Conservation (phyloP, 768 basidiomycete genomes). For the Russula earlei region DNA sequence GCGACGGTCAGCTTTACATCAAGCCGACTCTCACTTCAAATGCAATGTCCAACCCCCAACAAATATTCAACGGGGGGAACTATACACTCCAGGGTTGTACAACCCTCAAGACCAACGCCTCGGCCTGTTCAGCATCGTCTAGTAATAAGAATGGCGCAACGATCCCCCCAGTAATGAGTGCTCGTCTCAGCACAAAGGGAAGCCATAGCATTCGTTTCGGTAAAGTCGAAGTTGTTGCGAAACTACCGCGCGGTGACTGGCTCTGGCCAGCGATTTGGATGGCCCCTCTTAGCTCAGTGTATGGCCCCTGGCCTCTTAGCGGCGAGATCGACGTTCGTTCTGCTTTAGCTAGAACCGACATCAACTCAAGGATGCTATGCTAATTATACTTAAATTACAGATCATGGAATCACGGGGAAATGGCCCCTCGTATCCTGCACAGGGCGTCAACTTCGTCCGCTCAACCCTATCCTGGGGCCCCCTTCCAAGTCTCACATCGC, state of each 20-base stretch:
- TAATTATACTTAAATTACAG: slow-evolving; percentile 24
- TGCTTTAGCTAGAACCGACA: background rate
- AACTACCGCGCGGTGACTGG: slow-evolving; percentile 38
- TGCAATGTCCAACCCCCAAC: slow-evolving; percentile 29
- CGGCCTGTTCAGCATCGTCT: slow-evolving; percentile 39
- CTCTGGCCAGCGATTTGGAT: slow-evolving; percentile 39
- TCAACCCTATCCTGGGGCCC: slow-evolving; percentile 65
- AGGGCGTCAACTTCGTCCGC: slow-evolving; percentile 41
- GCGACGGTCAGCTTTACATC: slow-evolving; percentile 46
- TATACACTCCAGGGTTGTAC: slow-evolving; percentile 33
- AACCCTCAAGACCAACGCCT: slow-evolving; percentile 27
- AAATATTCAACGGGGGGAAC: slow-evolving; percentile 33
- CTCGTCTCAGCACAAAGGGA: slow-evolving; percentile 43
- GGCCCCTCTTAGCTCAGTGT: slow-evolving; percentile 36
- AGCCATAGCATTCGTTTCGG: slow-evolving; percentile 44
- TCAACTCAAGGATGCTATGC: background rate
- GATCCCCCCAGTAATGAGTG: slow-evolving; percentile 47
- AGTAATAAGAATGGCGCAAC: slow-evolving; percentile 27
- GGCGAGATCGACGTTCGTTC: slow-evolving; percentile 52
- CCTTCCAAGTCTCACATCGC: slow-evolving; percentile 32
- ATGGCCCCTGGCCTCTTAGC: slow-evolving; percentile 44
- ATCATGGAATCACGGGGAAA: slow-evolving; percentile 48
- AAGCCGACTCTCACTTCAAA: slow-evolving; percentile 50
- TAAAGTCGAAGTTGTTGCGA: slow-evolving; percentile 45
- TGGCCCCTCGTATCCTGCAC: slow-evolving; percentile 31